Conservation (phyloP, 129 eudicot species). For the Centrapalus pauciflorus region DNA sequence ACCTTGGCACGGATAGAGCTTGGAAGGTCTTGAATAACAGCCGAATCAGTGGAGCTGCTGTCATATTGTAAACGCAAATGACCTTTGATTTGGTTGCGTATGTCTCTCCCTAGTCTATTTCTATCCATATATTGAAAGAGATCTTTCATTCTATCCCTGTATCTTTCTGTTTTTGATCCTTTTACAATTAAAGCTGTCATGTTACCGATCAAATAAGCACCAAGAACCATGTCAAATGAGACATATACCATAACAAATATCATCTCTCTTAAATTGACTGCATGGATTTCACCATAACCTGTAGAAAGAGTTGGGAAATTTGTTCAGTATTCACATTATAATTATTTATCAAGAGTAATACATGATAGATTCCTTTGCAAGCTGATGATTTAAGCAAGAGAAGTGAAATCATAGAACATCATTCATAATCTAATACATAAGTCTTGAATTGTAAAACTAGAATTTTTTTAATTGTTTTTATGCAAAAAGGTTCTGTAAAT, state of each 20-base stretch:
- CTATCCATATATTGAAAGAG: constrained; percentile 74
- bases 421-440: no score
- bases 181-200: constrained; percentile 94
- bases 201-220: constrained; percentile 97
- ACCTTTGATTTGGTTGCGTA: constrained; percentile 71
- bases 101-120: constrained; percentile 62
- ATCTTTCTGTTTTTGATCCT: constrained; percentile 91
- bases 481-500: not conserved
- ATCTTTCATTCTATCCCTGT: constrained; percentile 84
- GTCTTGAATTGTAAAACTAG: not conserved
- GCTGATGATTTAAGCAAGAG: no score
- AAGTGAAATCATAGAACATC: not conserved
- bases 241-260: constrained; percentile 83
- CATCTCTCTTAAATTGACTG: constrained; percentile 93
- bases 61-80: constrained; percentile 79
- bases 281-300: constrained; percentile 98
- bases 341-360: no score
- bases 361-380: no score
- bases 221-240: constrained; percentile 90
- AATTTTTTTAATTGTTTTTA: not conserved
- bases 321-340: not conserved
- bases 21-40: constrained; percentile 81
- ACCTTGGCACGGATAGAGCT: constrained; percentile 90
- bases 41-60: constrained; percentile 71
- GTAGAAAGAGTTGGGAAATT: constrained; percentile 24